Conservation (phyloP, 345 rosid genomes). For the Eucalyptus regnans region DNA sequence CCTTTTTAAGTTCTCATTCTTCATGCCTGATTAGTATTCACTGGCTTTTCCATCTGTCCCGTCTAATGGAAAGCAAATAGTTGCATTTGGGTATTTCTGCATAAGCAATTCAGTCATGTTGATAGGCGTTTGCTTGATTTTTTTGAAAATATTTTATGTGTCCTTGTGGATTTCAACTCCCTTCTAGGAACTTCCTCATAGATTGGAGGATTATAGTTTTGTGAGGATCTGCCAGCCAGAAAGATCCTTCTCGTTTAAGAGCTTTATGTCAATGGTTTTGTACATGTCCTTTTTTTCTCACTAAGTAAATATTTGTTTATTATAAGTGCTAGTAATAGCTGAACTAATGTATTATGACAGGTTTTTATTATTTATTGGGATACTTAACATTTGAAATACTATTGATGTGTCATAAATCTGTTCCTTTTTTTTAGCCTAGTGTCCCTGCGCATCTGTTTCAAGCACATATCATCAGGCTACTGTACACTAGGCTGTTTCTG, state of each 20-base stretch:
- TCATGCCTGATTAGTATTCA: background rate
- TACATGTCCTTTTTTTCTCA: background rate
- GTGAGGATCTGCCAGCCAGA: background rate
- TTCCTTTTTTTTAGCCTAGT: background rate
- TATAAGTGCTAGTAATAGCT: background rate
- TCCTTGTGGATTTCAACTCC: background rate
- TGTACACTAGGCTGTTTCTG: background rate
- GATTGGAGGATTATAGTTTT: background rate
- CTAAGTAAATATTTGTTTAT: background rate
- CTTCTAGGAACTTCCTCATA: background rate
- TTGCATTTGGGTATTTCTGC: background rate
- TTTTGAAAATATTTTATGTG: background rate
- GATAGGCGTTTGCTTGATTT: background rate
- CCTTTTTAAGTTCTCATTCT: background rate
- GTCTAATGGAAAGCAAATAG: background rate
- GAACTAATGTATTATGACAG: background rate
- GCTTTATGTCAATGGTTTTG: background rate
- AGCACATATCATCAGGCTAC: background rate
- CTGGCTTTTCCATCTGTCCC: background rate
- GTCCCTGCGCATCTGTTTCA: background rate
- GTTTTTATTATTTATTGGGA: background rate
- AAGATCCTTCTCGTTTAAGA: background rate
- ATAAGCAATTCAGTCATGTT: background rate
- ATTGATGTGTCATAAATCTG: background rate
- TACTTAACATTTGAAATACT: background rate